Evolutionary conservation across 2,329 filamentous ascomycete species (phyloP).

Genomic region (Fusarium sp.): DNA sequence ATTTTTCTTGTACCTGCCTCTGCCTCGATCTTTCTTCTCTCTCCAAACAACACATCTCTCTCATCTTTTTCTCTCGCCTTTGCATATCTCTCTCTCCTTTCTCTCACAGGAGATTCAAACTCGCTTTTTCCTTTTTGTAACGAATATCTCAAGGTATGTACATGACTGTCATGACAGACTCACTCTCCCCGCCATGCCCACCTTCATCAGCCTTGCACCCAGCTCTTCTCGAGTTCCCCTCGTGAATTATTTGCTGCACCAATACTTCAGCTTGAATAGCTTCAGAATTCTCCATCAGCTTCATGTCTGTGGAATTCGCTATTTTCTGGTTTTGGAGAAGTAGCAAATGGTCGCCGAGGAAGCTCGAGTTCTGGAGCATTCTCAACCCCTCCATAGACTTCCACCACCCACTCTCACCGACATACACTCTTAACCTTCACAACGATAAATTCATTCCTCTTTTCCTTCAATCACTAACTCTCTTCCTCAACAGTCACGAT

Average conservation of each 20-base stretch:
- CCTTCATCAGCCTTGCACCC: conserved; percentile 18
- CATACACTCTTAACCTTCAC: not conserved
- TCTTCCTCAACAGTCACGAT: conserved; percentile 43
- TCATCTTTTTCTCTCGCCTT: conserved; percentile 32
- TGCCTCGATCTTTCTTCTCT: conserved; percentile 42
- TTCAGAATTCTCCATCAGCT: not conserved
- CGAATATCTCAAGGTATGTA: conserved; percentile 45
- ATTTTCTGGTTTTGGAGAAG: not conserved
- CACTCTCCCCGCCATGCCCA: not conserved
- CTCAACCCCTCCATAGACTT: conserved; percentile 35
- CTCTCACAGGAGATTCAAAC: conserved; percentile 43
- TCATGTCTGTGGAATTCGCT: not conserved
- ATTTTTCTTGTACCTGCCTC: conserved; percentile 53
- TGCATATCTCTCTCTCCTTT: conserved; percentile 29
- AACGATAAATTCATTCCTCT: conserved; percentile 7
- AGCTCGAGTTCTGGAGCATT: conserved; percentile 31
- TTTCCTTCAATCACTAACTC: conserved; percentile 31
- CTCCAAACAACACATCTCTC: conserved; percentile 38
- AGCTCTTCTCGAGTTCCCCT: not conserved
- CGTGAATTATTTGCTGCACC: not conserved
- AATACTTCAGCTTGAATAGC: not conserved
- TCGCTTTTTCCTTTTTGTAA: conserved; percentile 42
- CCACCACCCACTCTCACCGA: conserved; percentile 17
- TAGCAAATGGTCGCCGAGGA: not conserved
- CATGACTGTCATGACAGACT: not conserved